Conservation (phyloP, 352 stramenopile species). For the Phytopythium helicoides region DNA sequence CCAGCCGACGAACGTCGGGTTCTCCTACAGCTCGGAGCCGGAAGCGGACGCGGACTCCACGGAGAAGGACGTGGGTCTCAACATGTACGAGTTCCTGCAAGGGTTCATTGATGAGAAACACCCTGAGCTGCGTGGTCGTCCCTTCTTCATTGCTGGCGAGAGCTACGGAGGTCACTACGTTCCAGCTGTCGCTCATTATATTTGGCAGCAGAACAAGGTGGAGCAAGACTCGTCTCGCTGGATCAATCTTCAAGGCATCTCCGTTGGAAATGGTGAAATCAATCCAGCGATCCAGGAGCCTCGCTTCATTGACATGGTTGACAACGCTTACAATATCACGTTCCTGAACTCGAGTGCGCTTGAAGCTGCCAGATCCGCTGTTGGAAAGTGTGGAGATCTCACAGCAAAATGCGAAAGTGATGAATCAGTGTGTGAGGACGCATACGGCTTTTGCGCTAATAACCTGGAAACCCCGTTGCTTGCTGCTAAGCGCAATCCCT, state of each 20-base stretch:
- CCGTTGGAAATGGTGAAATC: constrained; percentile 73
- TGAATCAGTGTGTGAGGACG: too few relatives aligned
- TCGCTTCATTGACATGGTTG: constrained; percentile 64
- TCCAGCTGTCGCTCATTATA: constrained; percentile 45
- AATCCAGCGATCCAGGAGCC: constrained; percentile 63
- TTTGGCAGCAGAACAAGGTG: constrained; percentile 29
- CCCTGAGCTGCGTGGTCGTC: constrained; percentile 34
- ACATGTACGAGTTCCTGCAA: constrained; percentile 75
- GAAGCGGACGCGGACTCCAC: constrained; percentile 59
- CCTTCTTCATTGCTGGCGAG: constrained; percentile 66
- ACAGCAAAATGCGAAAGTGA: too few relatives aligned
- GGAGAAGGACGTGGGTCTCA: constrained; percentile 50
- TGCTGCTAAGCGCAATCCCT: constrained; percentile 51
- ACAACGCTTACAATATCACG: constrained; percentile 73
- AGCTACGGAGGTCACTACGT: constrained; percentile 73
- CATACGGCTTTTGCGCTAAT: too few relatives aligned
- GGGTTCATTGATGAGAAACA: constrained; percentile 68
- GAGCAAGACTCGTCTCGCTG: constrained; percentile 22
- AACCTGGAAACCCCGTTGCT: too few relatives aligned
- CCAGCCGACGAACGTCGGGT: constrained; percentile 61
- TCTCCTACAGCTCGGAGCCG: constrained; percentile 41
- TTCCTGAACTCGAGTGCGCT: constrained; percentile 57
- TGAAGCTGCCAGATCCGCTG: too few relatives aligned
- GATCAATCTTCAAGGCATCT: constrained; percentile 62
- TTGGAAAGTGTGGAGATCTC: too few relatives aligned